These are phyloP conservation scores for Neonectria faginata DNA, from an alignment of 2,329 filamentous ascomycete species.

Conservation along the genomic window DNA sequence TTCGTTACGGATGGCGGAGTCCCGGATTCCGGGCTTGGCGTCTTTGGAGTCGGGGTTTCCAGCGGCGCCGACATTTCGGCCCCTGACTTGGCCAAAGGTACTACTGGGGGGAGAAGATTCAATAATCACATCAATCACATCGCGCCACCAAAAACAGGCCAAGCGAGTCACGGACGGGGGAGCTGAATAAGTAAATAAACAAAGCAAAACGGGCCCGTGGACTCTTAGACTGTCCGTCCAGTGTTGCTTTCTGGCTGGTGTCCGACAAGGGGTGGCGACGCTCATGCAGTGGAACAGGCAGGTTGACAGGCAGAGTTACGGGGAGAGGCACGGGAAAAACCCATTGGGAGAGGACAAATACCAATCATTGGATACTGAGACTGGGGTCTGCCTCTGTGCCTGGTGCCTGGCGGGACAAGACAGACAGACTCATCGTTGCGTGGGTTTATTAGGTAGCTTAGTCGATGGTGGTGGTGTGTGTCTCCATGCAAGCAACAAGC, in stretches of 20 bases:
- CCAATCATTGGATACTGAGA: neutral
- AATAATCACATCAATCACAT: constrained; percentile 30
- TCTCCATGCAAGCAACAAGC: neutral
- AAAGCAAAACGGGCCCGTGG: neutral
- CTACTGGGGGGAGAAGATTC: constrained; percentile 3
- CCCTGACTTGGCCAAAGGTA: constrained; percentile 17
- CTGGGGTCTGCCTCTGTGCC: constrained; percentile 1
- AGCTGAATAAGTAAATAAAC: neutral
- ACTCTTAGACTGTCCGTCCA: neutral
- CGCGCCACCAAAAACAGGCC: constrained; percentile 5
- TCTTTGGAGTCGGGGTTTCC: neutral
- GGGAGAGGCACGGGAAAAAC: neutral
- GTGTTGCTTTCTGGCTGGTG: neutral
- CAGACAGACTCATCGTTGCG: neutral
- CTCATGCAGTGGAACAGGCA: neutral
- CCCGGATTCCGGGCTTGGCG: neutral
- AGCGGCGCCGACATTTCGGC: constrained; percentile 19
- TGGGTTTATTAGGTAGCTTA: neutral
- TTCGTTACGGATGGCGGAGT: neutral
- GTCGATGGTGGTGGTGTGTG: constrained; percentile 16
- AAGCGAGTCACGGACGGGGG: constrained; percentile 5
- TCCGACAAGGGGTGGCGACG: neutral
- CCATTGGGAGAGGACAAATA: neutral
- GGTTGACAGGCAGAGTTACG: neutral
- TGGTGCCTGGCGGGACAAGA: constrained; percentile 14